Evolutionary conservation across 2,329 filamentous ascomycete species (phyloP).

Genomic region (Hymenoscyphus fructigenus): DNA sequence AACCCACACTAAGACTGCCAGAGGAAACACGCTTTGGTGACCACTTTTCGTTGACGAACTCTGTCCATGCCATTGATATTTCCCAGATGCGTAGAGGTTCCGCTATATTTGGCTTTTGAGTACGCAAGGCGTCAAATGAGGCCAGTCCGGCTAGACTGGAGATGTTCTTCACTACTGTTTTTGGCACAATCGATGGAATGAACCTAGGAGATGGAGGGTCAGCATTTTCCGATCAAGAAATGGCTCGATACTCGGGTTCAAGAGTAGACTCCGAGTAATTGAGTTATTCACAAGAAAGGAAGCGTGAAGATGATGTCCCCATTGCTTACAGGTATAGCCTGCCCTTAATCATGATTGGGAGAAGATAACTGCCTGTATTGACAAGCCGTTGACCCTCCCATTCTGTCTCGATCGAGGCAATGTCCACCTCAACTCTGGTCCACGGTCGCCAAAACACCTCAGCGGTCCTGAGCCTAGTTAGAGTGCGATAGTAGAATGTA

Average conservation of each 20-base stretch:
- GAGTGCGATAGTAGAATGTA: slow-evolving; percentile 23
- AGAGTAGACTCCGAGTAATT: no score
- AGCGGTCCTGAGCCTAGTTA: neutral
- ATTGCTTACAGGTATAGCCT: slow-evolving; percentile 26
- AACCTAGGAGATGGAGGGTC: no score
- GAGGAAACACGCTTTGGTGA: slow-evolving; percentile 18
- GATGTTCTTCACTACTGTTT: neutral
- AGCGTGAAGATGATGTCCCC: no score
- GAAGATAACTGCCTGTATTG: slow-evolving; percentile 22
- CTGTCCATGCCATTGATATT: slow-evolving; percentile 24
- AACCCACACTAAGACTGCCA: neutral
- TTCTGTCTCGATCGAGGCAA: slow-evolving; percentile 21
- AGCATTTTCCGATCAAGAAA: no score
- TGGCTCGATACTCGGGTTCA: no score
- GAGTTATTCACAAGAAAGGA: no score
- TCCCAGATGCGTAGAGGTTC: neutral
- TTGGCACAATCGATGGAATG: slow-evolving; percentile 22
- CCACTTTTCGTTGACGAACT: slow-evolving; percentile 31
- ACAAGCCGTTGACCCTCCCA: neutral
- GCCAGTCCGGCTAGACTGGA: neutral
- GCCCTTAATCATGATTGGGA: slow-evolving; percentile 16
- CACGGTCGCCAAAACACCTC: slow-evolving; percentile 23
- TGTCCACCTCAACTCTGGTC: slow-evolving; percentile 29
- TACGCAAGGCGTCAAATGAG: neutral
- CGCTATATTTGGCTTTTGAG: neutral